Conservation (phyloP, 2,329 filamentous ascomycete species). For the Ophiognomonia clavigignenti-juglandacearum region DNA sequence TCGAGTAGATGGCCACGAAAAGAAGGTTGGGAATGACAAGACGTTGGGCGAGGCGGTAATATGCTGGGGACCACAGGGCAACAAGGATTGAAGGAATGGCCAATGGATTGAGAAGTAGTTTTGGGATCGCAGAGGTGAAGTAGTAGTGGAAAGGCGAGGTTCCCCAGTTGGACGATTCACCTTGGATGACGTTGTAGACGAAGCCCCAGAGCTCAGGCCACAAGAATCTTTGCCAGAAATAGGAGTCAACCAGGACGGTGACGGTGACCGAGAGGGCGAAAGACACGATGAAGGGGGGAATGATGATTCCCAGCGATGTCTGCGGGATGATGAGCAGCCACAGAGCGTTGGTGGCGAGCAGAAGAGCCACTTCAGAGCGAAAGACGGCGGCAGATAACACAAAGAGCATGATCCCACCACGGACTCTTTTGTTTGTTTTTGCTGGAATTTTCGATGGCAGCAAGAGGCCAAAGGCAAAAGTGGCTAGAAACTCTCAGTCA, state of each 20-base stretch:
- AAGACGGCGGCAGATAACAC: conserved; percentile 81
- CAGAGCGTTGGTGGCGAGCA: conserved; percentile 64
- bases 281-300: conserved; percentile 62
- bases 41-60: conserved; percentile 35
- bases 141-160: conserved; percentile 83
- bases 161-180: conserved; percentile 83
- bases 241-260: conserved; percentile 78
- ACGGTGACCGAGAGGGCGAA: conserved; percentile 60
- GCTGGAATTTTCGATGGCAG: conserved; percentile 31
- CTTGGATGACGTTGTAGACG: conserved; percentile 83
- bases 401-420: conserved; percentile 66
- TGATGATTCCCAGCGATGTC: conserved; percentile 50
- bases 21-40: conserved; percentile 62
- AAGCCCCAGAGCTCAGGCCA: conserved; percentile 93
- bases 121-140: conserved; percentile 74
- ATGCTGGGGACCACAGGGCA: conserved; percentile 44
- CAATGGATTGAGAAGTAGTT: conserved; percentile 77
- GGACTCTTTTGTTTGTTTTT: conserved; percentile 40
- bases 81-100: conserved; percentile 51
- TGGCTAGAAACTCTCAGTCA: conserved; percentile 43
- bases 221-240: conserved; percentile 82
- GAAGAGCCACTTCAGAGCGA: conserved; percentile 80
- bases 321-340: conserved; percentile 56
- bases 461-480: conserved; percentile 53
- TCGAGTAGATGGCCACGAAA: conserved; percentile 76